Conservation (phyloP, 768 basidiomycete genomes). For the Amanita exitialis region DNA sequence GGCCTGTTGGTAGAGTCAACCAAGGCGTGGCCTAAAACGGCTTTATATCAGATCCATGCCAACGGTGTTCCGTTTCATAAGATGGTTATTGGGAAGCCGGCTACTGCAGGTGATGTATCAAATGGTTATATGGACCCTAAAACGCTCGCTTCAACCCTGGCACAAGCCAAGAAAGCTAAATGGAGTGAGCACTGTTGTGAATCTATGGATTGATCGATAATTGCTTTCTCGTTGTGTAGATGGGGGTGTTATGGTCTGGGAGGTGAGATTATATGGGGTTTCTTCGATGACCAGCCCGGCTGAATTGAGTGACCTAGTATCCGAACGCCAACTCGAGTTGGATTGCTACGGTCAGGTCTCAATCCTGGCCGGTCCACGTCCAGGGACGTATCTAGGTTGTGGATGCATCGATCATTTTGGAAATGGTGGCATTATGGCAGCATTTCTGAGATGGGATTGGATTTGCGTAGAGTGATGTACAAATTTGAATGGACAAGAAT, state of each 20-base stretch:
- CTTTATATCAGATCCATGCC: constrained; percentile 34
- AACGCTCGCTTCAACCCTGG: constrained; percentile 14
- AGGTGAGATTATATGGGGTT: neutral
- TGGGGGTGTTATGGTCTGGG: neutral
- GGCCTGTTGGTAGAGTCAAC: constrained; percentile 12
- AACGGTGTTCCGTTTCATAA: constrained; percentile 37
- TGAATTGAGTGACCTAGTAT: neutral
- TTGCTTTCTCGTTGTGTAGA: neutral
- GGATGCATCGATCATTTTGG: too few relatives aligned
- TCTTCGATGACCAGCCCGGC: neutral
- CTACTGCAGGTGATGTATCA: constrained; percentile 15
- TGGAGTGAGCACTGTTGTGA: neutral
- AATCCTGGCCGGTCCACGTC: neutral
- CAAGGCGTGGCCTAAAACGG: constrained; percentile 34
- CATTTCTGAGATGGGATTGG: too few relatives aligned
- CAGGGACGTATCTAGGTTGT: too few relatives aligned
- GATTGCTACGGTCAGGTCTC: neutral
- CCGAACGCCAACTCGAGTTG: neutral
- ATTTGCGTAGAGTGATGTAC: too few relatives aligned
- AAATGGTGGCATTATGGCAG: too few relatives aligned
- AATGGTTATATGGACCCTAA: constrained; percentile 8
- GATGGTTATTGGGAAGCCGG: constrained; percentile 53
- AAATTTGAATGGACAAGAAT: too few relatives aligned
- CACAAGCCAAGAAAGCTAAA: neutral
- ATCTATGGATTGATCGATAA: neutral